Conservation (phyloP, 2,329 filamentous ascomycete species). For the Penicillium crustosum region DNA sequence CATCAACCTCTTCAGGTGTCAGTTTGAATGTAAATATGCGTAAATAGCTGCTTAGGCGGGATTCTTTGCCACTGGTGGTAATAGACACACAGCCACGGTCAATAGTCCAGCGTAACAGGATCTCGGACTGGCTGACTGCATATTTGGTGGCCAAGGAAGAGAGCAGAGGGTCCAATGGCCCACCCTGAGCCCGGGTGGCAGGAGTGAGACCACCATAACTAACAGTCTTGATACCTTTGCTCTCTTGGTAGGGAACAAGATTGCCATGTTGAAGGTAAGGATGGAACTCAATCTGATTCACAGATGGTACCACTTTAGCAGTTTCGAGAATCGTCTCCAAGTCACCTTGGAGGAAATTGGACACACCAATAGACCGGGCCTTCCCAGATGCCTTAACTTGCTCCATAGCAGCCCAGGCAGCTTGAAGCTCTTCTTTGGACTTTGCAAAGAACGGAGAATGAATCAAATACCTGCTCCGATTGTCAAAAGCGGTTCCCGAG, state of each 20-base stretch:
- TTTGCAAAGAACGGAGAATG: conserved; percentile 61
- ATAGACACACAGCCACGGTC: conserved; percentile 61
- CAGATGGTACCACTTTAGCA: conserved; percentile 42
- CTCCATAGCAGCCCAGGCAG: conserved; percentile 62
- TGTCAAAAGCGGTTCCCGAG: background rate
- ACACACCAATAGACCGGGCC: conserved; percentile 62
- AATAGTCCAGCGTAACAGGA: conserved; percentile 60
- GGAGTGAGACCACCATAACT: conserved; percentile 50
- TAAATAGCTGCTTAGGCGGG: conserved; percentile 59
- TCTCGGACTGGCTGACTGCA: conserved; percentile 57
- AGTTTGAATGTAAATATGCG: conserved; percentile 57
- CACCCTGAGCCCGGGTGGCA: conserved; percentile 54
- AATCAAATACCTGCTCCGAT: conserved; percentile 55
- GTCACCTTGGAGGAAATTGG: conserved; percentile 58
- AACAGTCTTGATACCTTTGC: conserved; percentile 43
- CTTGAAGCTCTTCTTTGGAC: conserved; percentile 55
- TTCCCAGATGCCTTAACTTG: conserved; percentile 57
- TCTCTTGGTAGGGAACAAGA: conserved; percentile 42
- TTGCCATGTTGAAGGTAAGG: conserved; percentile 50
- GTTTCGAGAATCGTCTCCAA: conserved; percentile 53
- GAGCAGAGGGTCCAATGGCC: conserved; percentile 56
- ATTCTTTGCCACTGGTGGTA: conserved; percentile 62
- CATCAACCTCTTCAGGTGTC: conserved; percentile 57
- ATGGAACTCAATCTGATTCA: conserved; percentile 42
- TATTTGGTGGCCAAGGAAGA: conserved; percentile 60